Conservation (phyloP, 2,329 filamentous ascomycete species). For the Coniochaeta sp. region DNA sequence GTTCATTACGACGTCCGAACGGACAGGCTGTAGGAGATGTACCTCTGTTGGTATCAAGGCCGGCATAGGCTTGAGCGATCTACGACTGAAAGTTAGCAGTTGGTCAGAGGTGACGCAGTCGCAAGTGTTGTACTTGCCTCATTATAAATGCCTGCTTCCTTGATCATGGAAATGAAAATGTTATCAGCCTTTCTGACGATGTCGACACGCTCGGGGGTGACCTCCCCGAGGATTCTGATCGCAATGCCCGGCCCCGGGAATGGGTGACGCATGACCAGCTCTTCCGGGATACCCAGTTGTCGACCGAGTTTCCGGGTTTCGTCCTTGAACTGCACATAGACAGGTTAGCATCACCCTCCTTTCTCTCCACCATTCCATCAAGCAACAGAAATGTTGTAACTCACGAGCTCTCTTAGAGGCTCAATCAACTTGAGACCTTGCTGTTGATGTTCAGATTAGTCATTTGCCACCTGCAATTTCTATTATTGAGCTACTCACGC, state of each 20-base stretch:
- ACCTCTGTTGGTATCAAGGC: constrained; percentile 31
- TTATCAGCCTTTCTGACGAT: constrained; percentile 72
- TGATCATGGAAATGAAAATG: constrained; percentile 74
- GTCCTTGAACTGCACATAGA: constrained; percentile 57
- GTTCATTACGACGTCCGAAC: no score
- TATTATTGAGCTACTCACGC: no score
- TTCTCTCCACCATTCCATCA: no score
- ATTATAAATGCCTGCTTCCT: constrained; percentile 62
- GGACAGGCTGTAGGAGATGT: constrained; percentile 3
- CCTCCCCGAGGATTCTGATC: constrained; percentile 76
- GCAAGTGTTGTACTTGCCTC: constrained; percentile 33
- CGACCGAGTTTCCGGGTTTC: constrained; percentile 66
- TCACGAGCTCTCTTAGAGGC: no score
- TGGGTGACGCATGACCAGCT: constrained; percentile 73
- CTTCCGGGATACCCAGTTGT: constrained; percentile 61
- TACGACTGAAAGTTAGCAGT: constrained; percentile 10
- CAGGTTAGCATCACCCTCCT: no score
- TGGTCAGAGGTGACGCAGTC: background rate
- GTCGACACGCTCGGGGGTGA: constrained; percentile 69
- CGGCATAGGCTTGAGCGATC: constrained; percentile 41
- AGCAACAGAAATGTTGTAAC: no score
- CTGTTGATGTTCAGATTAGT: no score
- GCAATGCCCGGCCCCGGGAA: constrained; percentile 66
- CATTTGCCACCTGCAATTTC: no score
- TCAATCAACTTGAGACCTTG: no score